Base-by-base conservation (phyloP, 2,329 filamentous ascomycete genomes). In the Madurella fahalii region DNA sequence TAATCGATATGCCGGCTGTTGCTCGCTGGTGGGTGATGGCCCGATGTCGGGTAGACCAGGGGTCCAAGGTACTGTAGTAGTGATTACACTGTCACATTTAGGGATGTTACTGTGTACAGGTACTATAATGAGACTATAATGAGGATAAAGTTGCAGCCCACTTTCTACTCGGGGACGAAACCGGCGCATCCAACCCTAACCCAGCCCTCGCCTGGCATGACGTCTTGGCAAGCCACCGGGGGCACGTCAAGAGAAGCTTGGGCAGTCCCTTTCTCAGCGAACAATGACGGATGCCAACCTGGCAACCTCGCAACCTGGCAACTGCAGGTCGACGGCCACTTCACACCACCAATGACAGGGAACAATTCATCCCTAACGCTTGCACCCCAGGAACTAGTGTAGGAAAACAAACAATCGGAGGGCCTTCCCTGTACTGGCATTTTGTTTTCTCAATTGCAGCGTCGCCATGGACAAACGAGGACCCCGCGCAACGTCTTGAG, bases 401-500 rank as follows among this genome's bases (percentile, higher is more conserved):
- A 25, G 7, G 25, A 25, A 25, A 25, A 25, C 25, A 25, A 25
- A 25, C 25, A 4, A 3, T 25, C 25, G 7, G 25, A 25, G 25
- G 25, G 25, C 25, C 25, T 25, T 25, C 25, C 25, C 25, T 25
- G 25, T 25, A 25, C 3, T 7, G 25, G 25, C 25, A 25, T 25
- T 25, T 25, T 15, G 17, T 44, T 50, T 37, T 15, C 11, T 4
- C 25, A 44, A 34, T 18, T 39, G 32, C 39, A 18, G 39, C 34
- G 45, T 17, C 56, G 51, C 57, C 57, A 63, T 62, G 60, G 60
- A 60, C 39, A 53, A 30, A 30, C 56, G 18, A 47, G 37, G 18
- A 54, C 32, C 48, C 30, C 32, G 47, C 46, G 40, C 54, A 50
- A 52, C 50, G 31, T 48, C 46, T 34, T 63, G 58, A 63, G 47